Evolutionary conservation across 2,329 filamentous ascomycete species (phyloP).

Genomic region (Alternaria sp.): DNA sequence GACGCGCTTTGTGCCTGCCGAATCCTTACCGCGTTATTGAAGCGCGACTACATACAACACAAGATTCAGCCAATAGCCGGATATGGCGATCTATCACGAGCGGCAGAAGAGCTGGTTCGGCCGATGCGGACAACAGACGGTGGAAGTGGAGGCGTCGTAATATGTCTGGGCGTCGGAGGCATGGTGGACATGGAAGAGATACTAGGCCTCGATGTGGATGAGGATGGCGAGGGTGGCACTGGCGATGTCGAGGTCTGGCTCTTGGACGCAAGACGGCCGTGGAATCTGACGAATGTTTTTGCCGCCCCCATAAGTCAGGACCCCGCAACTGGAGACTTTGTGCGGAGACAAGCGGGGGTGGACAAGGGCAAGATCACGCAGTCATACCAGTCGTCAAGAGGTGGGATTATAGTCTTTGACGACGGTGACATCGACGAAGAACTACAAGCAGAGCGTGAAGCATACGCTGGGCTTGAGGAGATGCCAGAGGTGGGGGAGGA

Average conservation of each 20-base stretch:
- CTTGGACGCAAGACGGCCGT: conserved; percentile 87
- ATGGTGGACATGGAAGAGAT: conserved; percentile 85
- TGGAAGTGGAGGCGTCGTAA: conserved; percentile 84
- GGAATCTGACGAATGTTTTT: conserved; percentile 95
- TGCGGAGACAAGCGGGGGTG: conserved; percentile 68
- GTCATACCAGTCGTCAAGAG: conserved; percentile 76
- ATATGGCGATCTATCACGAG: conserved; percentile 84
- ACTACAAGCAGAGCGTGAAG: conserved; percentile 73
- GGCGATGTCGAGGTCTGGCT: conserved; percentile 95
- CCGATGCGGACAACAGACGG: conserved; percentile 88
- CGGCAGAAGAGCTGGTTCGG: conserved; percentile 77
- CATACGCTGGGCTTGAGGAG: conserved; percentile 82
- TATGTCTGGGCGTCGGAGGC: conserved; percentile 91
- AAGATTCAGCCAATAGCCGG: conserved; percentile 95
- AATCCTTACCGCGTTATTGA: conserved; percentile 90
- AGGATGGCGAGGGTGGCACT: conserved; percentile 67
- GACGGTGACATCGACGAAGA: conserved; percentile 94
- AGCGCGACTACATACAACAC: conserved; percentile 96
- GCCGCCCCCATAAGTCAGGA: conserved; percentile 62
- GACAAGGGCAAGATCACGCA: conserved; percentile 73
- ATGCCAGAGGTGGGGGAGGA: conserved; percentile 90
- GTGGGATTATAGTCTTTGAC: conserved; percentile 92
- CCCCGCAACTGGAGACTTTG: conserved; percentile 54
- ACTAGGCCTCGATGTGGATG: conserved; percentile 74
- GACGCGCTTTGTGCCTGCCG: conserved; percentile 95